Conservation (phyloP, 2,329 filamentous ascomycete genomes). For the Stagonosporopsis rhizophila region DNA sequence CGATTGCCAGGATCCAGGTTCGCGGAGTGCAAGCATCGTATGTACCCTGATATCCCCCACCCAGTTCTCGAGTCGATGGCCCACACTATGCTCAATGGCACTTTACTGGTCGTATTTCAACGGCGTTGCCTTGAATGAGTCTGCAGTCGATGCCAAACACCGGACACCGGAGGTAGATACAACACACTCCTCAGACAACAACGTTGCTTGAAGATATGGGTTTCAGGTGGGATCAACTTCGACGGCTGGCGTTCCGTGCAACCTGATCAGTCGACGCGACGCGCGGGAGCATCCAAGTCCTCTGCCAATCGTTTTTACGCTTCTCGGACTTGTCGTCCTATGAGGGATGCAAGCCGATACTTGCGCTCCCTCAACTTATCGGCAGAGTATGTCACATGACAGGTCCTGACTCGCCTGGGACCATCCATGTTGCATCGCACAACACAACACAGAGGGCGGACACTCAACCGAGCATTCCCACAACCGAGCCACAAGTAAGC, state of each 20-base stretch:
- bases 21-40: constrained; percentile 2
- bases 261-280: neutral
- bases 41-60: neutral
- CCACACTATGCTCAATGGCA: neutral
- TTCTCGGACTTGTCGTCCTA: constrained; percentile 9
- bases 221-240: neutral
- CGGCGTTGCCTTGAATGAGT: neutral
- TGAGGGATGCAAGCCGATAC: constrained; percentile 6
- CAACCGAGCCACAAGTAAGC: neutral
- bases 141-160: neutral
- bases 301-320: constrained; percentile 9
- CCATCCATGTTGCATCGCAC: neutral
- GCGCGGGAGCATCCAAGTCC: constrained; percentile 3
- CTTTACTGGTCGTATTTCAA: neutral
- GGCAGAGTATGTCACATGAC: neutral
- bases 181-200: no score
- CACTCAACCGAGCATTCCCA: neutral
- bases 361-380: constrained; percentile 2
- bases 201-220: neutral
- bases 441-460: neutral
- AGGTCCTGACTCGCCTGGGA: neutral
- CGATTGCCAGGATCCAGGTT: constrained; percentile 8
- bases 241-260: neutral
- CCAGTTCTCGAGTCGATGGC: neutral
- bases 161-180: no score